A percentile compares a stretch with the other conserved stretches of the same genome.
phyloP scores from a whole-genome alignment of 495 filamentous ascomycete species.

The Achaetomiella virescens region DNA sequence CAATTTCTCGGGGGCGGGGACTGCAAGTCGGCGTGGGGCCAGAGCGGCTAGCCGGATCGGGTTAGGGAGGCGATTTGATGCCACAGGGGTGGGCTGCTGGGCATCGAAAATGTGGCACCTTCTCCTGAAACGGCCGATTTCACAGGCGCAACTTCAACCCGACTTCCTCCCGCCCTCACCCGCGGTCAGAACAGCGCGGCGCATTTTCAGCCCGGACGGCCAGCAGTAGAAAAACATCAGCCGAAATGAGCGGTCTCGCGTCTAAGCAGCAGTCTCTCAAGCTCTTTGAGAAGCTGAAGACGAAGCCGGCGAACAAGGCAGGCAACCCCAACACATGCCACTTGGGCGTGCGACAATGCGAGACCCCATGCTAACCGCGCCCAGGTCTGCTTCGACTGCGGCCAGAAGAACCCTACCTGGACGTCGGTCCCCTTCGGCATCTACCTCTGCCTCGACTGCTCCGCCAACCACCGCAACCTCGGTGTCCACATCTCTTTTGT shows the following conservation, averaged over 20 bases:
- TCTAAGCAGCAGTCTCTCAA: slow-evolving; percentile 92
- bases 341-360: neutral
- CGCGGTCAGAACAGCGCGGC: neutral
- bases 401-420: slow-evolving; percentile 96
- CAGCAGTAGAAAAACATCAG: slow-evolving; percentile 1
- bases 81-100: slow-evolving; percentile 26
- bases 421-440: slow-evolving; percentile 95
- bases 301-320: slow-evolving; percentile 91
- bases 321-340: slow-evolving; percentile 15
- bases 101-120: slow-evolving; percentile 22
- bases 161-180: neutral
- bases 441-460: slow-evolving; percentile 97
- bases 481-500: slow-evolving; percentile 97
- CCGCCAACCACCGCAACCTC: slow-evolving; percentile 82
- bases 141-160: slow-evolving; percentile 10
- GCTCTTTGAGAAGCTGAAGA: slow-evolving; percentile 95
- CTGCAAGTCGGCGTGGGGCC: slow-evolving; percentile 9
- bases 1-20: slow-evolving; percentile 21
- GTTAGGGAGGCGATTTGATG: slow-evolving; percentile 25
- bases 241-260: slow-evolving; percentile 71
- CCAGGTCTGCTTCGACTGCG: slow-evolving; percentile 95
- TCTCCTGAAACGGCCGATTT: slow-evolving; percentile 23
- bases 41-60: slow-evolving; percentile 5
- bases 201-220: neutral
- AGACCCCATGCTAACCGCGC: neutral